phyloP scores from a whole-genome alignment of 106 monocot genomes.

The Acanthochlamys bracteata region DNA sequence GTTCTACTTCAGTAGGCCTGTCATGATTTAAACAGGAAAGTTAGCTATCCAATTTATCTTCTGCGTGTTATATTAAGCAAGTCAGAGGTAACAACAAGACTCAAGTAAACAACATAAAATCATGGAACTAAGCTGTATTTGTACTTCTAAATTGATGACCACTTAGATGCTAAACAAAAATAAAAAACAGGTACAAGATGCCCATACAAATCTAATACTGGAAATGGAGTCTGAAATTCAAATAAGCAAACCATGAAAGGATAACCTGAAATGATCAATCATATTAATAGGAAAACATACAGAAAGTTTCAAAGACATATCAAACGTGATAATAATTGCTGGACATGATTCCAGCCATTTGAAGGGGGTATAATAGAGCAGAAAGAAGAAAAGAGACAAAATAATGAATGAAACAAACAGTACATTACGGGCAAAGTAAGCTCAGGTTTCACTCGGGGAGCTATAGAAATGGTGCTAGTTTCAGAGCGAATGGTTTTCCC shows the following conservation, averaged over 20 bases:
- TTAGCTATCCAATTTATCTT: neutral
- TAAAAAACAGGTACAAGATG: too few species aligned
- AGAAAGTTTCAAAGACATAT: too few species aligned
- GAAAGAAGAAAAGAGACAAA: neutral
- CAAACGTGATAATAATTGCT: too few species aligned
- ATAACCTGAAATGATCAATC: too few species aligned
- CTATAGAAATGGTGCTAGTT: slow-evolving; percentile 54
- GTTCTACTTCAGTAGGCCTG: slow-evolving; percentile 73
- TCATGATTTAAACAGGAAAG: neutral
- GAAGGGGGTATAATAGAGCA: neutral
- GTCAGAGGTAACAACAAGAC: neutral
- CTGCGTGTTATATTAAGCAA: neutral
- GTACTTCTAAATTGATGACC: too few species aligned
- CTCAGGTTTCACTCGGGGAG: slow-evolving; percentile 89
- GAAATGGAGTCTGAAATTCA: too few species aligned
- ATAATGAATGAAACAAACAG: neutral
- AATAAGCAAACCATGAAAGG: too few species aligned
- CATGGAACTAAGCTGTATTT: neutral
- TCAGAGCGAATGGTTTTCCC: slow-evolving; percentile 73
- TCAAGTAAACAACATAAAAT: neutral
- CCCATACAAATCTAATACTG: too few species aligned
- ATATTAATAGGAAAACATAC: too few species aligned
- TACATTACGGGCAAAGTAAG: slow-evolving; percentile 88
- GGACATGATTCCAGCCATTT: too few species aligned
- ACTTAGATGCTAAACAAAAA: too few species aligned